A percentile compares a stretch with the other conserved stretches of the same genome.
Evolutionary conservation across 140 eudicot genomes (phyloP).

Genomic region (Senecio squalidus): DNA sequence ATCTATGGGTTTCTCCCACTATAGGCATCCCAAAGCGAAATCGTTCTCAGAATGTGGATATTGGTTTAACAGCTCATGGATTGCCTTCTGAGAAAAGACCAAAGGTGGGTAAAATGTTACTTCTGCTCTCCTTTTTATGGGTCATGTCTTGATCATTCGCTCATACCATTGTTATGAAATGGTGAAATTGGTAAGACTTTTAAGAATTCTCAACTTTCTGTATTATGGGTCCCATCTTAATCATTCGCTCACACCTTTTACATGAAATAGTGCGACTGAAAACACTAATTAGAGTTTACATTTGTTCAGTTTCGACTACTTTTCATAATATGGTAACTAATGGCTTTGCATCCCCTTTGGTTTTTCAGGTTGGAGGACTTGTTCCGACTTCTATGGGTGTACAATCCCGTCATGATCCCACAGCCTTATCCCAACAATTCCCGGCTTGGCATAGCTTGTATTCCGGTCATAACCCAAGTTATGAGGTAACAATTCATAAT

Average conservation of each 20-base stretch:
- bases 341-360: conserved; percentile 5
- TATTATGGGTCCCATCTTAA: too few relatives aligned
- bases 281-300: background rate
- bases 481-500: conserved; percentile 30
- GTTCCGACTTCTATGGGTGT: conserved; percentile 25
- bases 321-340: conserved; percentile 1
- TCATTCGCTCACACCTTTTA: background rate
- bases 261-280: background rate
- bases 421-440: conserved; percentile 21
- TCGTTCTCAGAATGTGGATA: conserved; percentile 18
- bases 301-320: background rate
- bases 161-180: background rate
- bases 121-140: background rate
- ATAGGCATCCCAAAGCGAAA: conserved; percentile 22
- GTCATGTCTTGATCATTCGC: background rate
- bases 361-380: conserved; percentile 35
- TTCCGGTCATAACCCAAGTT: conserved; percentile 28
- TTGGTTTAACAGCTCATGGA: conserved; percentile 24
- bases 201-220: too few relatives aligned
- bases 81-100: conserved; percentile 36
- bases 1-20: conserved; percentile 54
- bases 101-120: conserved; percentile 30
- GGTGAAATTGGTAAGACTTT: too few relatives aligned
- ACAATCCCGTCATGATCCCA: conserved; percentile 8
- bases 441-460: conserved; percentile 32